A percentile compares a stretch with the other conserved stretches of the same genome.
Evolutionary conservation across 257 asterid species (phyloP).

Genomic region (Hygrophila difformis): DNA sequence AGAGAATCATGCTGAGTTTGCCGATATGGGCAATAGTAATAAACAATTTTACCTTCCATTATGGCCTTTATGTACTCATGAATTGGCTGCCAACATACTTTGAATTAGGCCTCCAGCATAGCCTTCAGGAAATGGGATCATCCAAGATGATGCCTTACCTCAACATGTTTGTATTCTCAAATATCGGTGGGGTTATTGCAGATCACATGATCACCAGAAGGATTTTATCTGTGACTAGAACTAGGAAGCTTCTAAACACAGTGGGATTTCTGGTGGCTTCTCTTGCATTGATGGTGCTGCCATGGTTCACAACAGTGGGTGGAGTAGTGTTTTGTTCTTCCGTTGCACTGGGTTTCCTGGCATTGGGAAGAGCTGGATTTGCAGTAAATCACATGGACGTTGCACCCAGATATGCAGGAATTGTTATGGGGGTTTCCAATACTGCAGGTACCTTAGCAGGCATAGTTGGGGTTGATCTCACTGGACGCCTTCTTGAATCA

Average conservation of each 20-base stretch:
- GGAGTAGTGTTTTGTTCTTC: slow-evolving; percentile 80
- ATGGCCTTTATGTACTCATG: slow-evolving; percentile 88
- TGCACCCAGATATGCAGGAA: slow-evolving; percentile 93
- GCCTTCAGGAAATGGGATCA: slow-evolving; percentile 95
- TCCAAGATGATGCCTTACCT: slow-evolving; percentile 89
- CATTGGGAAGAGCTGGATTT: slow-evolving; percentile 94
- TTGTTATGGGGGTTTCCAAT: slow-evolving; percentile 91
- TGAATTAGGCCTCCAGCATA: slow-evolving; percentile 65
- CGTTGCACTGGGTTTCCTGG: slow-evolving; percentile 81
- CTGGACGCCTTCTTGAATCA: slow-evolving; percentile 83
- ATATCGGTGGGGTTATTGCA: slow-evolving; percentile 80
- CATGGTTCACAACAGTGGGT: slow-evolving; percentile 57
- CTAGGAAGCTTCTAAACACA: slow-evolving; percentile 72
- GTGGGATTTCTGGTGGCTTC: slow-evolving; percentile 74
- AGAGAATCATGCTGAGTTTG: slow-evolving; percentile 45
- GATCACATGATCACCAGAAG: slow-evolving; percentile 60
- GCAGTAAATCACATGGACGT: slow-evolving; percentile 95
- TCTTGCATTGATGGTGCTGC: slow-evolving; percentile 61
- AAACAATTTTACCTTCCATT: slow-evolving; percentile 85
- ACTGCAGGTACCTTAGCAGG: slow-evolving; percentile 96
- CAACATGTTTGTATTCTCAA: slow-evolving; percentile 84
- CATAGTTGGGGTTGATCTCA: slow-evolving; percentile 77
- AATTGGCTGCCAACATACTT: slow-evolving; percentile 97
- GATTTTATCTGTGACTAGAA: slow-evolving; percentile 55
- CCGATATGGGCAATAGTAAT: slow-evolving; percentile 94